These are phyloP conservation scores for Collybiopsis luxurians DNA, from an alignment of 768 basidiomycete species.

Conservation along the genomic window DNA sequence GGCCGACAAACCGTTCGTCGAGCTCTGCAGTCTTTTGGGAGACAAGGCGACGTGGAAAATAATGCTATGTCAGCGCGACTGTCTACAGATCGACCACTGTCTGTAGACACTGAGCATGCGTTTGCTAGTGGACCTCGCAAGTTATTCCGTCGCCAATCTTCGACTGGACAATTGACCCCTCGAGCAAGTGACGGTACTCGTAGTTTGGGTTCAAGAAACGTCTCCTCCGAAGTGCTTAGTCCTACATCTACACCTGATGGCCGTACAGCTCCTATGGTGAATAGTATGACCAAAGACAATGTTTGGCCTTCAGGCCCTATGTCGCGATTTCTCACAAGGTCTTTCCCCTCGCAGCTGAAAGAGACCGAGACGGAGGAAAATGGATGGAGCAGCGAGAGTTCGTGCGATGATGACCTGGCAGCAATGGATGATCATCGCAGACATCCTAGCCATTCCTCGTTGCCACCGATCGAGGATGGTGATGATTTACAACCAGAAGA, in stretches of 20 bases:
- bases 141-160: conserved; percentile 48
- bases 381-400: conserved; percentile 61
- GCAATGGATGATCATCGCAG: conserved; percentile 13
- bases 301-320: conserved; percentile 33
- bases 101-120: conserved; percentile 76
- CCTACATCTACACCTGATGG: neutral
- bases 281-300: neutral
- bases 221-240: neutral
- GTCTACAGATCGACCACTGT: conserved; percentile 51
- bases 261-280: conserved; percentile 2
- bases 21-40: conserved; percentile 37
- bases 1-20: conserved; percentile 74
- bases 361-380: conserved; percentile 26
- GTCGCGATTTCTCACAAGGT: conserved; percentile 39
- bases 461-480: neutral
- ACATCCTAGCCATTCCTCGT: neutral
- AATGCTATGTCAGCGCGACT: conserved; percentile 15
- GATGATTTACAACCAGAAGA: conserved; percentile 2
- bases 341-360: conserved; percentile 39
- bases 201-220: conserved; percentile 24
- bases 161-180: conserved; percentile 29
- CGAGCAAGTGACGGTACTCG: conserved; percentile 20
- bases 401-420: conserved; percentile 43
- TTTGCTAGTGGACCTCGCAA: conserved; percentile 56
- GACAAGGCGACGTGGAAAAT: conserved; percentile 17